Evolutionary conservation across 2,329 filamentous ascomycete species (phyloP), one percentile per base, ranked within the genome.

Genomic region (Microdochium nivale): DNA sequence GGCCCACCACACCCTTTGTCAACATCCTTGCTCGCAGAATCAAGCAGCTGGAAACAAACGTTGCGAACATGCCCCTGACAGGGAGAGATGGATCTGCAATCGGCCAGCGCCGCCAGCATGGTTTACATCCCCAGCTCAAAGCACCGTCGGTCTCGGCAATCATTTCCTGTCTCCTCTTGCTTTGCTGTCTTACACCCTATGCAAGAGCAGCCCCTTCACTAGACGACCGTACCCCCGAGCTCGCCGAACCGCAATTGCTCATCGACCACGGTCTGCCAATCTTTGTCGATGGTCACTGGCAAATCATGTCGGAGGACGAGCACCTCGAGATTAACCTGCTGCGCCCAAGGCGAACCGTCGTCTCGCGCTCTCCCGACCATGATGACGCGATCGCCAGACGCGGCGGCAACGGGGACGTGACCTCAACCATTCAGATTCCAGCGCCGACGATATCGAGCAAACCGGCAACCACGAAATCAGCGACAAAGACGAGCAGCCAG

Each of bases 201-300:
- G 21, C 40, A 21, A 23, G n/a, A 49, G 53, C 59, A 51, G 50
- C 56, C 49, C 59, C 58, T 57, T 58, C 56, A 55, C 61, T 56
- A 53, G 55, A 60, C 43, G 55, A 56, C 46, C 54, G 56, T 53
- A 23, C 40, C 3, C 57, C 58, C 47, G 56, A 51, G 46, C 62
- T 62, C 33, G 55, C 55, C 35, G 66, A 68, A 50, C 65, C 62
- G 54, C 48, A 52, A 10, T 55, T 73, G 49, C 48, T 69, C 33
- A 60, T 69, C 51, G 70, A 72, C 59, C 62, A 62, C 30, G 63
- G 66, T 43, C 57, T 67, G 32, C 67, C 66, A 30, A 56, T 67
- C 52, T 59, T 65, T 52, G 51, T 64, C 44, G 57, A 66, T 47
- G 66, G 66, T 37, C 57, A 61, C 33, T 73, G 70, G 70, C 59